Conservation (phyloP, 2,329 filamentous ascomycete species). For the Verticillium tricorpus region DNA sequence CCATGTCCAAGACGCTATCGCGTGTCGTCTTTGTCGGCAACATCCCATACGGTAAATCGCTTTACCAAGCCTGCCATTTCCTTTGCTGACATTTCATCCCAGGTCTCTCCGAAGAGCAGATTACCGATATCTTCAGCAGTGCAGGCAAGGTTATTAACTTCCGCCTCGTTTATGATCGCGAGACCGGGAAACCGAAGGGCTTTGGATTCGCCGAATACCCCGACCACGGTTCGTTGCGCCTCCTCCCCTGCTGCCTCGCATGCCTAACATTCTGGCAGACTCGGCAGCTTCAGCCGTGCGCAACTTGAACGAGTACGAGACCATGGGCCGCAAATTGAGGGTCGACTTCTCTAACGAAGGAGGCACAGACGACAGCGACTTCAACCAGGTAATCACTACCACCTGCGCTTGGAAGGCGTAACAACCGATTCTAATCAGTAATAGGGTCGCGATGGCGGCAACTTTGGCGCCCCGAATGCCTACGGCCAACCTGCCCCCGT, state of each 20-base stretch:
- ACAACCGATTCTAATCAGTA: not conserved
- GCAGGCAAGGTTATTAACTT: constrained; percentile 90
- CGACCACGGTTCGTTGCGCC: constrained; percentile 62
- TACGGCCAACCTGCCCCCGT: constrained; percentile 24
- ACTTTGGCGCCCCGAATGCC: constrained; percentile 21
- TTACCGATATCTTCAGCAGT: constrained; percentile 86
- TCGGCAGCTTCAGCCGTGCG: constrained; percentile 89
- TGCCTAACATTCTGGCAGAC: constrained; percentile 32
- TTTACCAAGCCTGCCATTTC: not conserved
- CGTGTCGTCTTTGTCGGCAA: constrained; percentile 83
- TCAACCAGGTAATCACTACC: constrained; percentile 1
- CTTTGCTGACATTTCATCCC: constrained; percentile 2
- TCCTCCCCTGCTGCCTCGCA: not conserved
- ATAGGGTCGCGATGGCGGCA: constrained; percentile 9
- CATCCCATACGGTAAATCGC: constrained; percentile 67
- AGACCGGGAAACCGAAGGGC: constrained; percentile 90
- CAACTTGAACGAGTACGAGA: constrained; percentile 91
- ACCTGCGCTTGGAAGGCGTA: not conserved
- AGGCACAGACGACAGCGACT: constrained; percentile 58
- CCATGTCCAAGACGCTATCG: constrained; percentile 71
- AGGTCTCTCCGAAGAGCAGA: constrained; percentile 95
- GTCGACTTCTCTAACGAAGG: constrained; percentile 97
- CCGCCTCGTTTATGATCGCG: constrained; percentile 89
- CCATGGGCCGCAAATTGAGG: constrained; percentile 89
- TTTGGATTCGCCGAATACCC: constrained; percentile 97